phyloP scores from a whole-genome alignment of 495 filamentous ascomycete species.

The Pyronema omphalodes region DNA sequence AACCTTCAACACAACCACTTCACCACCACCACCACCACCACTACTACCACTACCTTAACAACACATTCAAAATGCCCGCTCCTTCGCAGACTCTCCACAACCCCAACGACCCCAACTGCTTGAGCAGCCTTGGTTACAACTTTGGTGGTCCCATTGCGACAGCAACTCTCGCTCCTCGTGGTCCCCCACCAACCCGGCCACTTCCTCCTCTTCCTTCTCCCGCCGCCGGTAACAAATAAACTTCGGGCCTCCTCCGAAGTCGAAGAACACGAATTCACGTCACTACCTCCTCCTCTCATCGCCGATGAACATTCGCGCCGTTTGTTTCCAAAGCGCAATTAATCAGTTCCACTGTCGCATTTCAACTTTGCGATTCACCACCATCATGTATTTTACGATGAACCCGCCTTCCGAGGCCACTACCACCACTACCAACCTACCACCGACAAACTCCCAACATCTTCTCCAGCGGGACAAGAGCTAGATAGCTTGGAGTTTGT shows the following conservation, averaged over 20 bases:
- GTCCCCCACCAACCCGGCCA: constrained; percentile 24
- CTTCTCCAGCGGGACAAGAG: neutral
- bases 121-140: constrained; percentile 25
- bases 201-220: constrained; percentile 20
- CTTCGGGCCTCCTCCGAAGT: neutral
- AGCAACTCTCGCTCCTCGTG: constrained; percentile 17
- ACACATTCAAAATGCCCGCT: constrained; percentile 21
- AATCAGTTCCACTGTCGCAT: neutral
- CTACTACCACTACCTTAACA: neutral
- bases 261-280: neutral
- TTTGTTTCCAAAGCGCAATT: neutral
- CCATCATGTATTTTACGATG: neutral
- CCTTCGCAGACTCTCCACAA: constrained; percentile 22
- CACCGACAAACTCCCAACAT: neutral
- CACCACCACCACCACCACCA: neutral
- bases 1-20: neutral
- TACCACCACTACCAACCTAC: neutral
- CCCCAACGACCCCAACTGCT: constrained; percentile 23
- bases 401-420: neutral
- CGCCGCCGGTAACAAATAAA: neutral
- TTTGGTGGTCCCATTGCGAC: constrained; percentile 24
- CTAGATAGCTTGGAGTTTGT: neutral
- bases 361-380: neutral
- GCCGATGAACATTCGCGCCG: neutral
- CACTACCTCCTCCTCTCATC: neutral